Conservation (phyloP, 2,329 filamentous ascomycete species). For the Sporothrix humicola region DNA sequence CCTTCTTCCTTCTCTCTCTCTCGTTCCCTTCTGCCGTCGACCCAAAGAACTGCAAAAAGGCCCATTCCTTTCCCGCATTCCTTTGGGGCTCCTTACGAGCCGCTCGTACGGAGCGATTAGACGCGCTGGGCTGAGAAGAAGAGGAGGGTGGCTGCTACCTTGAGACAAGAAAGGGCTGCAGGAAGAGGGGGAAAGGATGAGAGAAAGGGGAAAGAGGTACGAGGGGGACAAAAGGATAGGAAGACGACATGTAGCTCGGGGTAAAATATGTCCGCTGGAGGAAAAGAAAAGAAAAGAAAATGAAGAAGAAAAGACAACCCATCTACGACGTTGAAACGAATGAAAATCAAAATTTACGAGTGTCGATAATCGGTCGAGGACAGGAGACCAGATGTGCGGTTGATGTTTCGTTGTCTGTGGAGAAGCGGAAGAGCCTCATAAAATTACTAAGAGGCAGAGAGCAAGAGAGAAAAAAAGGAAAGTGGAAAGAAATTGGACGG, state of each 20-base stretch:
- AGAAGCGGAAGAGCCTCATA: slow-evolving; percentile 17
- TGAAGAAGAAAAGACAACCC: too few relatives aligned
- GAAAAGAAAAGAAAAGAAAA: too few relatives aligned
- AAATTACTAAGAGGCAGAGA: not conserved
- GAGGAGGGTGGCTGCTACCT: not conserved
- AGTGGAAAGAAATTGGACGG: not conserved
- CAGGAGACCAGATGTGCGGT: not conserved
- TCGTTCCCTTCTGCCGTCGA: not conserved
- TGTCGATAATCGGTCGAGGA: not conserved
- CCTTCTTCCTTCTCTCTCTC: not conserved
- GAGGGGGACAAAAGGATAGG: not conserved
- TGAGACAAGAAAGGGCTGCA: not conserved
- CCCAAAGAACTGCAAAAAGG: not conserved
- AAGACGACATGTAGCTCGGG: not conserved
- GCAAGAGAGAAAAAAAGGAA: not conserved
- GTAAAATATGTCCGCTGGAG: not conserved
- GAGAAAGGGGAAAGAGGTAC: not conserved
- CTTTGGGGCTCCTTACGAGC: slow-evolving; percentile 1
- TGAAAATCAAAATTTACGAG: slow-evolving; percentile 14
- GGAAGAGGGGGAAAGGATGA: not conserved
- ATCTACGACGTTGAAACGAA: not conserved
- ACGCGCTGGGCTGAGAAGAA: slow-evolving; percentile 3
- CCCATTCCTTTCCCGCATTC: slow-evolving; percentile 15
- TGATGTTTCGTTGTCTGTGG: not conserved
- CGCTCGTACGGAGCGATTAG: slow-evolving; percentile 24